phyloP scores from a whole-genome alignment of 2,329 filamentous ascomycete genomes.

The Neurospora sp. region DNA sequence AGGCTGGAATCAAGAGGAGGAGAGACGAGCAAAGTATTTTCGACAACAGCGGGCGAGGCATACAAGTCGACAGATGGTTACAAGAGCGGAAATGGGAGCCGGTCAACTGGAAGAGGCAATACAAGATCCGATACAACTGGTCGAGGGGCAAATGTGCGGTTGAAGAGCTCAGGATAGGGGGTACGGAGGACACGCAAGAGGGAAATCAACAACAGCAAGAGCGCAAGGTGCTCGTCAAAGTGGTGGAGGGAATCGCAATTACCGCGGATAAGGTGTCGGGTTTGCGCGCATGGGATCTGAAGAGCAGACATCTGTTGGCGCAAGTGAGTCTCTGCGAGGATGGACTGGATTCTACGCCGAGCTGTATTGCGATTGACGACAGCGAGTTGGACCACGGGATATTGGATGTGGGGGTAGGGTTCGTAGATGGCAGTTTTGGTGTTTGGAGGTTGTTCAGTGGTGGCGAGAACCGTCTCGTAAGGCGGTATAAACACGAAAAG shows the following conservation, averaged over 20 bases:
- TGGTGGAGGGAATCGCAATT: constrained; percentile 67
- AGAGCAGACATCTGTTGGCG: constrained; percentile 51
- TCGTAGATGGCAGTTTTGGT: constrained; percentile 60
- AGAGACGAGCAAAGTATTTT: background rate
- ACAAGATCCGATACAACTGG: constrained; percentile 88
- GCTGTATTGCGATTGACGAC: constrained; percentile 57
- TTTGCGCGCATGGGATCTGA: constrained; percentile 70
- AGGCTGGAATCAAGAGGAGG: background rate
- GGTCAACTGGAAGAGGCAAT: constrained; percentile 80
- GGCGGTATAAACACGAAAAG: constrained; percentile 48
- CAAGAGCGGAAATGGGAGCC: constrained; percentile 40
- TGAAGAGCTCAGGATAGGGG: constrained; percentile 53
- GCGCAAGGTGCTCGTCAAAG: constrained; percentile 62
- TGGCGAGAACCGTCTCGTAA: constrained; percentile 31
- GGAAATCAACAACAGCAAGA: constrained; percentile 33
- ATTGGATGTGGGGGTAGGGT: constrained; percentile 59
- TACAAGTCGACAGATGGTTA: constrained; percentile 18
- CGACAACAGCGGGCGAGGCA: background rate
- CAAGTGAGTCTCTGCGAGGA: constrained; percentile 26
- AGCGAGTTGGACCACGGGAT: constrained; percentile 30
- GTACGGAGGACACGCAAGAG: constrained; percentile 4
- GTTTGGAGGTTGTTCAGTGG: constrained; percentile 53
- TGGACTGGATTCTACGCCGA: constrained; percentile 34
- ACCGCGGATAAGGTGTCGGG: constrained; percentile 63
- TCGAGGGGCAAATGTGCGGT: constrained; percentile 70